Evolutionary conservation across 805 yeast species (phyloP), one percentile per base, ranked within the genome.

Genomic region (Yarrowia keelungensis): DNA sequence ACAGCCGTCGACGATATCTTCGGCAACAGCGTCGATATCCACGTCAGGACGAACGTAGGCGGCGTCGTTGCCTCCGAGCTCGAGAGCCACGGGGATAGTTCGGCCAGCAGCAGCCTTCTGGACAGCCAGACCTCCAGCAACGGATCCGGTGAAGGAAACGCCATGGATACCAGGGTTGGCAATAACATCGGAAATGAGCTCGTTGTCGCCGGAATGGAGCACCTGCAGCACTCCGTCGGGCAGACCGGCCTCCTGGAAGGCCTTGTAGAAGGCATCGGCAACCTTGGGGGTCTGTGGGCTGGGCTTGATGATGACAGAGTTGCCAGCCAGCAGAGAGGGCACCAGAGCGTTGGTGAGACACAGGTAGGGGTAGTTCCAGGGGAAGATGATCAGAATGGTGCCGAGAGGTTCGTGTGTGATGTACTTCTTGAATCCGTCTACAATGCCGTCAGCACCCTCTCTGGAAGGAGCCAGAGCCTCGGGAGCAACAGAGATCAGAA

Each of bases 331-430:
- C 74, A 91, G 81, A 69, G 94, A 92, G 47, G 97, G 97, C 71
- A 92, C 93, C 72, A 91, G 81, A 76, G 91, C 91, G 92, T 96
- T 91, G 56, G 94, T 84, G 82, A 90, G 86, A 89, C 91, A 89
- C 81, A 91, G 84, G 76, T 91, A 82, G 72, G 97, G 97, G 86
- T 91, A 91, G 81, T 91, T 91, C 97, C 97, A 91, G 74, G 97
- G 97, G 75, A 90, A 91, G 74, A 91, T 89, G 77, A 90, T 92
- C 71, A 95, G 92, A 80, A 93, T 89, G 68, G 91, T 96, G 78
- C 97, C 97, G 73, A 89, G 82, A 71, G 97, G 96, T 80, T 91
- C 97, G 72, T 86, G 87, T 19, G 78, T 73, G n/a, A 77, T 70
- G 70, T 75, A 77, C 69, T 76, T 76, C 22, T 73, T 73, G 73